A percentile compares a stretch with the other conserved stretches of the same genome.
Evolutionary conservation across 306 rosid genomes (phyloP).

Genomic region (Acacia acuminata): DNA sequence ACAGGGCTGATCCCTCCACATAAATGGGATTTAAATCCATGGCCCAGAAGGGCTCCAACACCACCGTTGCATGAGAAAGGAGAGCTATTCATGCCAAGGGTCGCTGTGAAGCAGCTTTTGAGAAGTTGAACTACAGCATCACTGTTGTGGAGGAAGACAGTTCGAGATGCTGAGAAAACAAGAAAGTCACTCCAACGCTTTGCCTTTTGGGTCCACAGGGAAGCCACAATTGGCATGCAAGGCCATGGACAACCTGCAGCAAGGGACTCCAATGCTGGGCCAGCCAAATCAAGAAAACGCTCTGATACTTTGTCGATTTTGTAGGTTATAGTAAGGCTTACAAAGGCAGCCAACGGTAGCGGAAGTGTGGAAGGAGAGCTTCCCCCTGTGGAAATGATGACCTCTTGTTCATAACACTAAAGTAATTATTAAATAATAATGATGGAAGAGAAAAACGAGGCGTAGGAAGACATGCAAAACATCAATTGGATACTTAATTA

Average conservation of each 20-base stretch:
- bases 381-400: conserved; percentile 52
- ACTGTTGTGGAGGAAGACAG: conserved; percentile 86
- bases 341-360: conserved; percentile 94
- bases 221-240: conserved; percentile 97
- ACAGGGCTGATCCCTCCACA: conserved; percentile 79
- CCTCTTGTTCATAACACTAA: conserved; percentile 6
- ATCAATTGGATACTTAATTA: conserved; percentile 1
- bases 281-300: conserved; percentile 87
- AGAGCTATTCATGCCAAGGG: conserved; percentile 71
- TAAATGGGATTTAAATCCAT: conserved; percentile 79
- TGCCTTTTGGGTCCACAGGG: conserved; percentile 98
- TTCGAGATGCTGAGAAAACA: conserved; percentile 84
- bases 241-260: conserved; percentile 99
- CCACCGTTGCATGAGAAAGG: conserved; percentile 76
- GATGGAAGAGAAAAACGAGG: conserved; percentile 26
- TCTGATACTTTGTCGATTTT: conserved; percentile 82
- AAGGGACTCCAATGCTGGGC: conserved; percentile 86
- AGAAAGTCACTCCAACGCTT: conserved; percentile 94
- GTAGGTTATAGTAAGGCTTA: conserved; percentile 93
- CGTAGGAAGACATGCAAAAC: conserved; percentile 14
- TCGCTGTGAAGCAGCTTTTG: conserved; percentile 90
- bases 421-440: conserved; percentile 2
- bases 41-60: conserved; percentile 90
- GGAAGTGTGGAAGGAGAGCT: conserved; percentile 96
- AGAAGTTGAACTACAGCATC: conserved; percentile 84